Conservation (phyloP, 176 grass and related monocot genomes). For the Bothriochloa decipiens region DNA sequence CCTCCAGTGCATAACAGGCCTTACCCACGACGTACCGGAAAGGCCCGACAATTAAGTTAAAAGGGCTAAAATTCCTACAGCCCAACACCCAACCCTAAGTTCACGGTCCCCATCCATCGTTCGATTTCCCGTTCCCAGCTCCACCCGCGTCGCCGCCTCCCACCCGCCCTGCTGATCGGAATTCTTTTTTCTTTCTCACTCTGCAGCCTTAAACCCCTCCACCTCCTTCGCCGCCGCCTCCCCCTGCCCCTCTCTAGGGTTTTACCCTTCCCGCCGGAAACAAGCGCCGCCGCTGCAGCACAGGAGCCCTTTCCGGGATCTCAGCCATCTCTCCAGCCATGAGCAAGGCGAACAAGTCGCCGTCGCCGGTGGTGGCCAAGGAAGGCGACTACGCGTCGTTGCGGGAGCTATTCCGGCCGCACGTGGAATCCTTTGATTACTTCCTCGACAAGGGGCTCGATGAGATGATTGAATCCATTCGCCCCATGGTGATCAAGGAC, state of each 20-base stretch:
- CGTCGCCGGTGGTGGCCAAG: constrained; percentile 10
- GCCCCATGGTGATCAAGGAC: constrained; percentile 57
- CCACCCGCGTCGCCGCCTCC: too few relatives aligned
- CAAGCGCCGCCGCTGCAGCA: background rate
- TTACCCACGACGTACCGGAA: too few relatives aligned
- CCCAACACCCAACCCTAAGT: too few relatives aligned
- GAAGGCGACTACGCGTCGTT: constrained; percentile 52
- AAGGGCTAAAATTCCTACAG: too few relatives aligned
- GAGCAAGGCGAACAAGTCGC: constrained; percentile 7
- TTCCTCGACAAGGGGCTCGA: constrained; percentile 83
- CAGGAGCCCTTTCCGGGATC: background rate
- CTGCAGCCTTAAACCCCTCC: background rate
- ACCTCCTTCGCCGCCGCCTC: background rate
- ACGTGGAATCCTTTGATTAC: constrained; percentile 83
- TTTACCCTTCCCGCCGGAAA: background rate
- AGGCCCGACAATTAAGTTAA: too few relatives aligned
- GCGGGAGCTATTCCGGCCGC: constrained; percentile 73
- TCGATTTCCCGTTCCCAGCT: too few relatives aligned
- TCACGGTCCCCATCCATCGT: too few relatives aligned
- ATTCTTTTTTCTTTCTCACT: too few relatives aligned
- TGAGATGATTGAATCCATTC: constrained; percentile 56
- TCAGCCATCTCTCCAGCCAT: background rate
- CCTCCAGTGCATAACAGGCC: too few relatives aligned
- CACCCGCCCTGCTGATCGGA: too few relatives aligned
- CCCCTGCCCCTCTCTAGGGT: background rate